A percentile compares a stretch with the other conserved stretches of the same genome.
These are phyloP conservation scores for Mucor sp. DNA, from an alignment of 371 early-diverging fungal species.

Conservation along the genomic window DNA sequence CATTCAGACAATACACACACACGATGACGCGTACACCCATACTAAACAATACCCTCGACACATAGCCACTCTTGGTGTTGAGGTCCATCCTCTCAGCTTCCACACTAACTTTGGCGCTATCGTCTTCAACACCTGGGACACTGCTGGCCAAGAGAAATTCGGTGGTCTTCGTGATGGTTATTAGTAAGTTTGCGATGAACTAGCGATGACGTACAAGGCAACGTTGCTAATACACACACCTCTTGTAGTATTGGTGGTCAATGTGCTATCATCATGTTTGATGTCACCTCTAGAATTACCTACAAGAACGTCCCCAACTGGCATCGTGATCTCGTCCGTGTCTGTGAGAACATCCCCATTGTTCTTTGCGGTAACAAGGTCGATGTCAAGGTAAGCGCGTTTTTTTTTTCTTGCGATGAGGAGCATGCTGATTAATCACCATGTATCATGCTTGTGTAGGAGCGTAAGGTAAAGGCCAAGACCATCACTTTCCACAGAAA, in stretches of 20 bases:
- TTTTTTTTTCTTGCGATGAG: background rate
- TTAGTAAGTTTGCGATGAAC: slow-evolving; percentile 74
- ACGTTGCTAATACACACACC: background rate
- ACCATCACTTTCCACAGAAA: slow-evolving; percentile 99
- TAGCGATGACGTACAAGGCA: background rate
- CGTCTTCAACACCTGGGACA: slow-evolving; percentile 99
- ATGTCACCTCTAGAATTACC: slow-evolving; percentile 99
- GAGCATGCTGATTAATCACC: background rate
- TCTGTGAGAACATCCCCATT: slow-evolving; percentile 99
- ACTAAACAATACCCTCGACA: background rate
- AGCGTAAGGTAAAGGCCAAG: slow-evolving; percentile 99
- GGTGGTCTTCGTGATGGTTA: slow-evolving; percentile 99
- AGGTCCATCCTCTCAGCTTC: slow-evolving; percentile 97
- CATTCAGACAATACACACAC: background rate
- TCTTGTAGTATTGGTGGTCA: slow-evolving; percentile 92
- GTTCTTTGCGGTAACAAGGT: slow-evolving; percentile 99
- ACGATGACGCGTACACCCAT: slow-evolving; percentile 10
- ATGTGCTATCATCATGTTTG: slow-evolving; percentile 99
- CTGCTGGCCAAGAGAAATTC: slow-evolving; percentile 99
- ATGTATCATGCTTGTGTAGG: slow-evolving; percentile 42
- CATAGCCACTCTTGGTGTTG: slow-evolving; percentile 99
- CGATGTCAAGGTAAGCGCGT: slow-evolving; percentile 84
- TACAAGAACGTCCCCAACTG: slow-evolving; percentile 99
- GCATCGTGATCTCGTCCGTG: slow-evolving; percentile 99
- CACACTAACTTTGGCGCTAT: slow-evolving; percentile 97